Conservation (phyloP, 2,329 filamentous ascomycete genomes). For the Colletotrichum neosansevieriae region DNA sequence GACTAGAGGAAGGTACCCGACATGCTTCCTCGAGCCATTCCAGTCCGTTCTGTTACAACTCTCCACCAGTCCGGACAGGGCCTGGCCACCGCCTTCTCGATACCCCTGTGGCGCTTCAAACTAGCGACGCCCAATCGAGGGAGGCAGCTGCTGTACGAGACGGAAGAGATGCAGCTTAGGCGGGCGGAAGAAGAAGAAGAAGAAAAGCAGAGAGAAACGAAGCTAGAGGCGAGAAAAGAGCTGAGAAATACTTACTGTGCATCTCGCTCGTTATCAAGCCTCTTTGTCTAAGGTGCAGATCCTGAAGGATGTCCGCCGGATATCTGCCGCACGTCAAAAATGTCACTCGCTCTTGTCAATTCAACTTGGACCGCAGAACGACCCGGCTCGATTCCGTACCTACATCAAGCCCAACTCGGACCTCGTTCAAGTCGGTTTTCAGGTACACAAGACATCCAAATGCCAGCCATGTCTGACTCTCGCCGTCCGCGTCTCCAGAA, state of each 20-base stretch:
- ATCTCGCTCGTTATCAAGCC: background rate
- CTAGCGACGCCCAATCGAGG: constrained; percentile 8
- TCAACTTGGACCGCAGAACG: constrained; percentile 13
- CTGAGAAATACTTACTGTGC: constrained; percentile 8
- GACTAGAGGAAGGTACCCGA: background rate
- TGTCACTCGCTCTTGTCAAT: background rate
- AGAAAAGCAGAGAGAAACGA: constrained; percentile 23
- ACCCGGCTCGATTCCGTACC: background rate
- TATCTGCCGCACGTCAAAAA: constrained; percentile 11
- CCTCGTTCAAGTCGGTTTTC: background rate
- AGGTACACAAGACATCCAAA: constrained; percentile 2
- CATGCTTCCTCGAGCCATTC: constrained; percentile 22
- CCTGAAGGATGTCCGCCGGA: constrained; percentile 13
- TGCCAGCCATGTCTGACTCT: background rate
- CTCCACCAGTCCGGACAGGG: constrained; percentile 18
- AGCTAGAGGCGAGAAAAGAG: constrained; percentile 12
- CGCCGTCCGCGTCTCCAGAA: background rate
- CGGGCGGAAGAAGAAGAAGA: constrained; percentile 17
- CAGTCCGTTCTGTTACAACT: constrained; percentile 24
- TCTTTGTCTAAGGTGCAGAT: constrained; percentile 11
- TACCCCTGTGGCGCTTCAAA: constrained; percentile 36
- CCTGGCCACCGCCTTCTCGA: constrained; percentile 35
- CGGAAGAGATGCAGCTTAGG: background rate
- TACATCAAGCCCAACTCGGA: no score
- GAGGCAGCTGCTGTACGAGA: constrained; percentile 20